These are phyloP conservation scores for Serendipita sp. DNA, from an alignment of 768 basidiomycete genomes.

Conservation along the genomic window DNA sequence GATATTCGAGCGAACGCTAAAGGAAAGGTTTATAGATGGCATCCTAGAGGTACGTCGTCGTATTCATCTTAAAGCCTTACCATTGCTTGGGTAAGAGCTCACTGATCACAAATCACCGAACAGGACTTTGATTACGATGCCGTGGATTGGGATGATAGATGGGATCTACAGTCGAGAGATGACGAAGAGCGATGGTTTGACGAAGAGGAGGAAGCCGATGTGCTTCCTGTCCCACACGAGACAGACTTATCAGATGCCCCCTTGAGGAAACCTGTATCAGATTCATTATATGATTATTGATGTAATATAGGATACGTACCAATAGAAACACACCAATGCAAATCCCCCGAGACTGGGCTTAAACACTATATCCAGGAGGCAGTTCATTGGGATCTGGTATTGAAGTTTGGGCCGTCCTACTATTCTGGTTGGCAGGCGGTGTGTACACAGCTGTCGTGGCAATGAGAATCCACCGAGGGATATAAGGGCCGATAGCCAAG, in stretches of 20 bases:
- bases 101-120: too few species aligned
- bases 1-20: conserved; percentile 10
- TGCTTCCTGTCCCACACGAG: too few species aligned
- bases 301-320: not conserved
- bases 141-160: conserved; percentile 13
- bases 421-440: not conserved
- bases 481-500: not conserved
- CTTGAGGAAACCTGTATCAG: not conserved
- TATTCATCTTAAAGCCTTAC: not conserved
- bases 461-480: not conserved
- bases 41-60: conserved; percentile 10
- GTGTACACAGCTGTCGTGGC: not conserved
- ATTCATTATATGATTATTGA: not conserved
- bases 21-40: conserved; percentile 13
- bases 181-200: conserved; percentile 15
- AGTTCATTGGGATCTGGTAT: not conserved
- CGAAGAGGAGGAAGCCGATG: conserved; percentile 12
- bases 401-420: not conserved
- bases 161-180: conserved; percentile 11
- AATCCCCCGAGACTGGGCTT: not conserved
- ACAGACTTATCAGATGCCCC: too few species aligned
- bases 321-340: too few species aligned
- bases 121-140: conserved; percentile 13
- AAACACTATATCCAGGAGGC: not conserved
- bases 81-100: not conserved